phyloP scores from a whole-genome alignment of 257 asterid species.

The Gentiana straminea region DNA sequence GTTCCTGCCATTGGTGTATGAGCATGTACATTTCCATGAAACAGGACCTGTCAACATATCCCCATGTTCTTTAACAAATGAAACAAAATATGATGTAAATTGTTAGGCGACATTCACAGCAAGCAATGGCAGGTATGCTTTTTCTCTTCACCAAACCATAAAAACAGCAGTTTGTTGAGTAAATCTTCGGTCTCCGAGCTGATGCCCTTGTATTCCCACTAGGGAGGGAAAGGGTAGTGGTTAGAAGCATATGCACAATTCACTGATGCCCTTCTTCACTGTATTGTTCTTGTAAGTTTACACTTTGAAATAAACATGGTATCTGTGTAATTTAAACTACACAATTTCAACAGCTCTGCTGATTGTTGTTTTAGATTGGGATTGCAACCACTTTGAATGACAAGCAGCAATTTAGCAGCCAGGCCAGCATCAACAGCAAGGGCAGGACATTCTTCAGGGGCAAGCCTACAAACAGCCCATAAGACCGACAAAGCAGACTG shows the following conservation, averaged over 20 bases:
- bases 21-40: no score
- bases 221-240: conserved; percentile 2
- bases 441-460: conserved; percentile 31
- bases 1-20: no score
- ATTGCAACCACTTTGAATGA: conserved; percentile 39
- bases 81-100: no score
- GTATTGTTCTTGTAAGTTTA: conserved; percentile 33
- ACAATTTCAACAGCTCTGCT: conserved; percentile 33
- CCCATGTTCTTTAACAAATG: no score
- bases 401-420: conserved; percentile 42
- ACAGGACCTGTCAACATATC: no score
- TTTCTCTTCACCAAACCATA: no score
- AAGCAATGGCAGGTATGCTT: no score
- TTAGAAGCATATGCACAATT: conserved; percentile 6
- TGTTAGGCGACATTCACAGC: no score
- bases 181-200: background rate
- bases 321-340: conserved; percentile 36
- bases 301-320: conserved; percentile 39
- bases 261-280: conserved; percentile 11
- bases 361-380: conserved; percentile 32
- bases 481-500: conserved; percentile 30
- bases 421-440: conserved; percentile 39
- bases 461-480: conserved; percentile 36
- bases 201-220: background rate
- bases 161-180: background rate